phyloP scores from a whole-genome alignment of 768 basidiomycete genomes.

The Rhizopogon vinicolor region DNA sequence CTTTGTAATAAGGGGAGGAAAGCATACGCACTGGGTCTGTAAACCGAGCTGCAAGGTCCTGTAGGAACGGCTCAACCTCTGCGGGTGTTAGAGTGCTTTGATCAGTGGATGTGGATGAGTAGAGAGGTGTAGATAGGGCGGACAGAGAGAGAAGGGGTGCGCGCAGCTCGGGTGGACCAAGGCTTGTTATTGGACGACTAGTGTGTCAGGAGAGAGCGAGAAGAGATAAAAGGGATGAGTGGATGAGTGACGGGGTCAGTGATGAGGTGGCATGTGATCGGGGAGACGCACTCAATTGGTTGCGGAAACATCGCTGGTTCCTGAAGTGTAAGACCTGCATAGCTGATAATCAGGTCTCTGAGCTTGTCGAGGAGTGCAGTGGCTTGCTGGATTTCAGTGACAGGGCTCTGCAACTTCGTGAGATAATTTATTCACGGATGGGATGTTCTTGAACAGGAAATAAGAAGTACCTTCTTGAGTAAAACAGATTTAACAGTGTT shows the following conservation, averaged over 20 bases:
- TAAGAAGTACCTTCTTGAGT: constrained; percentile 54
- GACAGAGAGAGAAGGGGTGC: constrained; percentile 73
- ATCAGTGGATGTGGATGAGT: constrained; percentile 40
- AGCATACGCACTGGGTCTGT: constrained; percentile 26
- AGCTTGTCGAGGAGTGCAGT: constrained; percentile 64
- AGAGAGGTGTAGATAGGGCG: constrained; percentile 61
- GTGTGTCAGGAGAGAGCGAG: not conserved
- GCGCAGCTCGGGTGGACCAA: constrained; percentile 82
- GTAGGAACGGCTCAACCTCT: constrained; percentile 76
- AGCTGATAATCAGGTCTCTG: constrained; percentile 81
- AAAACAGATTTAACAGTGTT: constrained; percentile 50
- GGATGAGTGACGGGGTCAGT: not conserved
- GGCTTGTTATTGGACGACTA: constrained; percentile 5
- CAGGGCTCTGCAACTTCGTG: constrained; percentile 39
- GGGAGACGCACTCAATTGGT: constrained; percentile 56
- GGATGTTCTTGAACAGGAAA: not conserved
- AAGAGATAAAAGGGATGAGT: too few species aligned
- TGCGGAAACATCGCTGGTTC: constrained; percentile 96
- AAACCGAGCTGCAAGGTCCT: constrained; percentile 80
- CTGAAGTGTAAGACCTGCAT: constrained; percentile 83
- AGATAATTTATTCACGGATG: constrained; percentile 32
- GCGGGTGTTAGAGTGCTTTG: constrained; percentile 52
- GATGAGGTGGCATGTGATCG: not conserved
- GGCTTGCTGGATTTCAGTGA: constrained; percentile 56
- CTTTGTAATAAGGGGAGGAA: not conserved